Base-by-base conservation (phyloP, 768 basidiomycete species). In the Neoboletus magnificus region DNA sequence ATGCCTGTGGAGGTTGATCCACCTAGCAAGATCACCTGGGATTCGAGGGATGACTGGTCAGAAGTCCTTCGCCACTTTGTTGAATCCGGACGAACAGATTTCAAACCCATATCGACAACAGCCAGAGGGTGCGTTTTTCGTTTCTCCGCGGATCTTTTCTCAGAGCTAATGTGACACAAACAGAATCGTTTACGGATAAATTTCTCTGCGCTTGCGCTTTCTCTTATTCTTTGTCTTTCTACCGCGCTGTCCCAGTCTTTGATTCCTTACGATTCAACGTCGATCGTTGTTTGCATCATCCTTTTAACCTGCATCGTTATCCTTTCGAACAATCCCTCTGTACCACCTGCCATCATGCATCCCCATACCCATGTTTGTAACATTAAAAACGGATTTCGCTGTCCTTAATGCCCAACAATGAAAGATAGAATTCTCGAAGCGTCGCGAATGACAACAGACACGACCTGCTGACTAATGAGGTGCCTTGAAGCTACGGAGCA, bases 1-100 rank as follows among this genome's bases (percentile, higher is more conserved):
- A 88, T 91, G 85, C 90, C 90, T 32, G 87, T 91, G 59, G 90
- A 92, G 67, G 86, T 91, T 48, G 90, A 92, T 69, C 82, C 86
- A 8, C 89, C 87, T 1, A 74, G 79, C 55, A 87, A 84, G 62
- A 89, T 91, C 64, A 76, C 82, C 33, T 91, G 89, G 90, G 89
- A 90, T 67, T 62, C 71, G 20, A 77, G 89, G 52, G 84, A 84
- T 12, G 89, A 92, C 69, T 92, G 89, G 89, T 71, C 75, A 6
- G 76, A 78, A 20, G 83, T 87, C 32, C 80, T 91, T 44, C 74
- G 78, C 35, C 84, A 88, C 72, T 91, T 86, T 64, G 83, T 89
- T 54, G 84, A 86, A 54, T 75, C 77, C 20, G 89, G 87, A 29
- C 81, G 87, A 45, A 83, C 82, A 18, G 88, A 90, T 67, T 91